These are phyloP conservation scores for Cladosporium sp. DNA, from an alignment of 2,329 filamentous ascomycete species.

Conservation along the genomic window DNA sequence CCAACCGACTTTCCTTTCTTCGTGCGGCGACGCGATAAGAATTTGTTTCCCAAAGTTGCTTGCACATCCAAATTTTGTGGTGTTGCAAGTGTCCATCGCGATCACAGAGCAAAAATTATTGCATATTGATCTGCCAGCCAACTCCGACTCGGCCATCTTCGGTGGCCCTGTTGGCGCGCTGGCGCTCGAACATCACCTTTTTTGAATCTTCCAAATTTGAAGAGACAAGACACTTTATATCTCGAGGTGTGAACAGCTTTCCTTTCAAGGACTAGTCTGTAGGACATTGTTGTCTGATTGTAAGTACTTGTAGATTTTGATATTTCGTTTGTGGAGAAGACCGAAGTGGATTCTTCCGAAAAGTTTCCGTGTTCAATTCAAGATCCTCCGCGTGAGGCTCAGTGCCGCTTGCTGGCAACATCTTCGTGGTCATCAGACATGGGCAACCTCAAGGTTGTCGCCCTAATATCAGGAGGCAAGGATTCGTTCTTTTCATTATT, in stretches of 20 bases:
- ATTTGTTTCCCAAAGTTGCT: slow-evolving; percentile 33
- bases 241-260: background rate
- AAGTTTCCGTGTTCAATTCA: background rate
- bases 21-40: slow-evolving; percentile 33
- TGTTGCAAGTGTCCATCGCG: slow-evolving; percentile 31
- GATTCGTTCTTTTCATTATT: slow-evolving; percentile 92
- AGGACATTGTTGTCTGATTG: slow-evolving; percentile 1
- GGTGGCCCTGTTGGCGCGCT: slow-evolving; percentile 23
- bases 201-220: background rate
- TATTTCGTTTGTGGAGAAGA: background rate
- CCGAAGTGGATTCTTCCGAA: background rate
- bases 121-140: slow-evolving; percentile 20
- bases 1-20: slow-evolving; percentile 24
- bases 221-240: background rate
- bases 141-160: slow-evolving; percentile 19
- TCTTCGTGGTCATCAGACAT: slow-evolving; percentile 16
- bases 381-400: background rate
- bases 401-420: background rate
- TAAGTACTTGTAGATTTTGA: background rate
- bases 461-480: slow-evolving; percentile 91
- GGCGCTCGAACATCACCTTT: slow-evolving; percentile 19
- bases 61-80: slow-evolving; percentile 25
- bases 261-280: background rate
- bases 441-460: slow-evolving; percentile 66
- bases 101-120: slow-evolving; percentile 25